Evolutionary conservation across 1,284 basidiomycete species (phyloP).

Genomic region (Apiotrichum laibachii): DNA sequence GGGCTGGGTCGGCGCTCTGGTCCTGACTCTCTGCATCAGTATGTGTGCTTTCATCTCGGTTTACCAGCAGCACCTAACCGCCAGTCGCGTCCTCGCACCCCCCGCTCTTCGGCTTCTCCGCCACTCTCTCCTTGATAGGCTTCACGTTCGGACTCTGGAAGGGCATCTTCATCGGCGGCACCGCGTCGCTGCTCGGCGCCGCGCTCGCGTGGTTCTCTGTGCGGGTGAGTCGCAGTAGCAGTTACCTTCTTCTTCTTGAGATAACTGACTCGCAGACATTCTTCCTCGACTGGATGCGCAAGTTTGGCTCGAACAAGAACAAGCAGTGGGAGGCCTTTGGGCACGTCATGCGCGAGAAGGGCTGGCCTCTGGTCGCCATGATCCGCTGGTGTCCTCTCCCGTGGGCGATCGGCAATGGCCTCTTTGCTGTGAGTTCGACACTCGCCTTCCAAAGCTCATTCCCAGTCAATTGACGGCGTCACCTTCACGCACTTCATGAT

Average conservation of each 20-base stretch:
- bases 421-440: constrained; percentile 44
- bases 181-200: constrained; percentile 39
- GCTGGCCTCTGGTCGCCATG: constrained; percentile 48
- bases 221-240: constrained; percentile 35
- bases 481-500: constrained; percentile 48
- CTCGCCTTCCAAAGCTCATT: constrained; percentile 4
- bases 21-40: constrained; percentile 40
- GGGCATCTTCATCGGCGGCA: constrained; percentile 38
- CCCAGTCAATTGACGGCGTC: constrained; percentile 47
- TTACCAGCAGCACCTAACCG: neutral
- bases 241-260: too few relatives aligned
- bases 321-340: constrained; percentile 51
- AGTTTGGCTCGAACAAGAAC: constrained; percentile 34
- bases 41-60: constrained; percentile 14
- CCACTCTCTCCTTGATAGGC: constrained; percentile 47
- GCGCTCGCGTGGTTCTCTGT: constrained; percentile 46
- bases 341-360: constrained; percentile 49
- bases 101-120: constrained; percentile 49
- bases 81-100: constrained; percentile 48
- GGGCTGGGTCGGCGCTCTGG: constrained; percentile 40
- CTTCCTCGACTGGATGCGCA: constrained; percentile 45
- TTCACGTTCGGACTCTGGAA: constrained; percentile 50
- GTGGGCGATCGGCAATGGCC: constrained; percentile 49
- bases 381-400: constrained; percentile 51
- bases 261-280: constrained; percentile 32